These are phyloP conservation scores for Cryphonectria carpinicola DNA, from an alignment of 2,329 filamentous ascomycete genomes.

Conservation along the genomic window DNA sequence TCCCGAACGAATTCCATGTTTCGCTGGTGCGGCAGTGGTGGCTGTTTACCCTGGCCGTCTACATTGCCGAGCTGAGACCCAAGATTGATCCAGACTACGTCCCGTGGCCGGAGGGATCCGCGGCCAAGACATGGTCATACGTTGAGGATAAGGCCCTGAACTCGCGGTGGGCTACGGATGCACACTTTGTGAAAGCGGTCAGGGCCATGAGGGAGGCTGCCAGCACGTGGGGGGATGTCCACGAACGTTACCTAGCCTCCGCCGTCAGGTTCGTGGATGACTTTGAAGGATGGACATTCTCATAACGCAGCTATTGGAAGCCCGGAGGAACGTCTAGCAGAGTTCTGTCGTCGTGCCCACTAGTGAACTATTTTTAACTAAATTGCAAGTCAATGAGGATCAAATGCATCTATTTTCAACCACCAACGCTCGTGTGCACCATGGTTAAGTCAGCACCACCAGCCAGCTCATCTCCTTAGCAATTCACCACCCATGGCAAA, in stretches of 20 bases:
- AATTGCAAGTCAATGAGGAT: neutral
- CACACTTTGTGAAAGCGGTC: constrained; percentile 82
- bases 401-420: neutral
- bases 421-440: neutral
- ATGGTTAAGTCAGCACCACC: neutral
- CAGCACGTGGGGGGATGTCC: constrained; percentile 73
- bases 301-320: constrained; percentile 8
- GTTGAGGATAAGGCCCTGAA: constrained; percentile 73
- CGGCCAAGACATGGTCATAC: constrained; percentile 74
- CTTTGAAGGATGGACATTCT: constrained; percentile 68
- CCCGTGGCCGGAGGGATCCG: constrained; percentile 55
- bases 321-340: neutral
- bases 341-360: neutral
- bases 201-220: constrained; percentile 76
- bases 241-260: constrained; percentile 67
- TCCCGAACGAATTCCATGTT: constrained; percentile 75
- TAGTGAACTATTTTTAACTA: neutral
- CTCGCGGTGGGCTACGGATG: constrained; percentile 69
- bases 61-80: constrained; percentile 76
- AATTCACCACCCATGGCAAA: neutral
- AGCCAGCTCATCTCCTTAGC: neutral
- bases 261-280: constrained; percentile 75
- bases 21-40: constrained; percentile 85
- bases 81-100: constrained; percentile 70
- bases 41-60: constrained; percentile 78